Base-by-base conservation (phyloP, 768 basidiomycete species). In the Steccherinum ochraceum region DNA sequence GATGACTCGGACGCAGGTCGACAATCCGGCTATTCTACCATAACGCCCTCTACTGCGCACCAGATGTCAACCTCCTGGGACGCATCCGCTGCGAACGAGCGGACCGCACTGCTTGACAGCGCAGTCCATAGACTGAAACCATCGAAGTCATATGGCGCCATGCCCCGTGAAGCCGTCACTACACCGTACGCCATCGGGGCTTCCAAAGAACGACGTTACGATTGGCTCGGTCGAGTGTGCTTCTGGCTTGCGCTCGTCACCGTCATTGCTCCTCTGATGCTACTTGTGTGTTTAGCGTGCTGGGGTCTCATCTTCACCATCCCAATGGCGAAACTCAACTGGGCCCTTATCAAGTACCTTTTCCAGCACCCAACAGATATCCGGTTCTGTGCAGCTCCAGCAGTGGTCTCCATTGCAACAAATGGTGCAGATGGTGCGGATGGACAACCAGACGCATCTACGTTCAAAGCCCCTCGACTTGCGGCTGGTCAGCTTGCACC, bases 261-360 rank as follows among this genome's bases (percentile, higher is more conserved):
- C 55, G 72, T 96, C 63, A 86, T 99, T 59, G 88, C 92, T 0
- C 96, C 96, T 4, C 70, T 92, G 55, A 84, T 98, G 78, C 77
- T 96, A 49, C 50, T 88, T 54, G 90, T 92, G 24, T 96, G 93
- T 66, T 61, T 90, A 55, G 70, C 92, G 47, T 98, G 96, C 70
- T 99, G 94, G 93, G 93, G 77, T n/a, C 75, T 93, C 53, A 84
- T 99, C 53, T 77, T 99, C 64, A 89, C 94, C 51, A 89, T 99
- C 56, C 96, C 96, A 3, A 99, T 99, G 96, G 96, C 94, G 25
- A 95, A 88, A 65, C 78, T 99, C 46, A 91, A 84, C 58, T 98
- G 95, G 95, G 90, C 83, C n/a, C 78, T 99, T 41, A 77, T 98
- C 63, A 83, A 84, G 43, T 78, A 89, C 64, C 75, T 99, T 46